A percentile compares a stretch with the other conserved stretches of the same genome.
phyloP scores from a whole-genome alignment of 768 basidiomycete genomes.

The Hemileccinum impolitum region DNA sequence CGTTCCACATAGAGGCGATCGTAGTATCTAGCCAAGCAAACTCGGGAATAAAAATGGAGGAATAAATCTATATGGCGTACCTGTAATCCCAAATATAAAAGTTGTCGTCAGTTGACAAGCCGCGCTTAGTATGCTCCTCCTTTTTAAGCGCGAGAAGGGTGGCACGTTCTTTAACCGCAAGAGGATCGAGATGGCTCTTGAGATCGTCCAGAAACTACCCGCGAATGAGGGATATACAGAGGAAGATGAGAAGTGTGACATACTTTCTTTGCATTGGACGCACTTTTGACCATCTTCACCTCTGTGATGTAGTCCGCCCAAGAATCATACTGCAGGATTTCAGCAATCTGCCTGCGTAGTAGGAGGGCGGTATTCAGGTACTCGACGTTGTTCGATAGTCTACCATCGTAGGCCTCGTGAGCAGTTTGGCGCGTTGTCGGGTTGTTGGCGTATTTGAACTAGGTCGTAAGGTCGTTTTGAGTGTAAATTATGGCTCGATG shows the following conservation, averaged over 20 bases:
- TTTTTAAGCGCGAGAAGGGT: slow-evolving; percentile 71
- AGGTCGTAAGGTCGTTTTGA: slow-evolving; percentile 1
- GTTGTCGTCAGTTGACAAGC: slow-evolving; percentile 61
- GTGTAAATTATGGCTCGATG: background rate
- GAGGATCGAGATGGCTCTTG: slow-evolving; percentile 65
- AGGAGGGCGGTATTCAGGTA: slow-evolving; percentile 64
- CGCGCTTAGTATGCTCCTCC: slow-evolving; percentile 61
- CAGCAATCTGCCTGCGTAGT: slow-evolving; percentile 67
- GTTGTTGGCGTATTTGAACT: slow-evolving; percentile 80
- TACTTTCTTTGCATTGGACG: slow-evolving; percentile 56
- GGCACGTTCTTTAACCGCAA: slow-evolving; percentile 64
- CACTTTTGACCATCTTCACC: slow-evolving; percentile 80
- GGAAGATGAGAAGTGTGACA: slow-evolving; percentile 6
- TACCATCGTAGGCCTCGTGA: slow-evolving; percentile 63
- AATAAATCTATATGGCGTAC: slow-evolving; percentile 27
- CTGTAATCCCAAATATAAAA: slow-evolving; percentile 88
- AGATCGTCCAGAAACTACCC: slow-evolving; percentile 75
- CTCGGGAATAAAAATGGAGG: background rate
- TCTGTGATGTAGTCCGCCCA: slow-evolving; percentile 88
- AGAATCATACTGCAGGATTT: slow-evolving; percentile 66
- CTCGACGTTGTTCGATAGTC: slow-evolving; percentile 66
- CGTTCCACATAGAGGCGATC: slow-evolving; percentile 53
- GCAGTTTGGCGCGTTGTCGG: slow-evolving; percentile 67
- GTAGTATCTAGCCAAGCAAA: slow-evolving; percentile 24
- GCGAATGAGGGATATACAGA: background rate